phyloP scores from a whole-genome alignment of 2,329 filamentous ascomycete species.

The Penicillium sp. region DNA sequence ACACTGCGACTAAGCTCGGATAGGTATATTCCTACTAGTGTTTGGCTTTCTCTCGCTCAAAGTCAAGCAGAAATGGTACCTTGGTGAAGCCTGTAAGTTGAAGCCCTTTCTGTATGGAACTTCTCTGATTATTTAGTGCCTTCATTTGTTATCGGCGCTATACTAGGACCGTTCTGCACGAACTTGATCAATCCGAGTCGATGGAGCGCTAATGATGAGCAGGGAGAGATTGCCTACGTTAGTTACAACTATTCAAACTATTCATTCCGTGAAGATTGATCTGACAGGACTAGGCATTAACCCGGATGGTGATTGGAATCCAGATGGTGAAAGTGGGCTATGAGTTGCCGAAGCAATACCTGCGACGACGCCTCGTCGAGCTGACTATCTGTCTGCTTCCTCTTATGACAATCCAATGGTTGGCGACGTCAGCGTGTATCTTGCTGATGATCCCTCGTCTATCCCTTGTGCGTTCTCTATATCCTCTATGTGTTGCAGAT shows the following conservation, averaged over 20 bases:
- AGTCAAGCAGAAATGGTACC: slow-evolving; percentile 38
- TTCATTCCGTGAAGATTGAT: neutral
- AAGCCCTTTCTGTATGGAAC: neutral
- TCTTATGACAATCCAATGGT: slow-evolving; percentile 60
- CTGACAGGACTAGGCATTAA: slow-evolving; percentile 39
- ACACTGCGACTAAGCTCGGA: slow-evolving; percentile 1
- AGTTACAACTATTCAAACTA: neutral
- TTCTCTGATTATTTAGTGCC: slow-evolving; percentile 43
- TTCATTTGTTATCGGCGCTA: slow-evolving; percentile 51
- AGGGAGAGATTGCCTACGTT: slow-evolving; percentile 42
- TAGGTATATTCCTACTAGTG: slow-evolving; percentile 32
- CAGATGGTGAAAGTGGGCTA: slow-evolving; percentile 61
- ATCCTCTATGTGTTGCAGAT: neutral
- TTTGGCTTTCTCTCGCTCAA: slow-evolving; percentile 35
- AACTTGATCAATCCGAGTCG: slow-evolving; percentile 48
- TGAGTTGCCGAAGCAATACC: slow-evolving; percentile 56
- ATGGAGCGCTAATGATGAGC: slow-evolving; percentile 34
- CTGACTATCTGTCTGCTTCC: slow-evolving; percentile 54
- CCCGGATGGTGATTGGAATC: slow-evolving; percentile 57
- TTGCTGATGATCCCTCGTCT: slow-evolving; percentile 53
- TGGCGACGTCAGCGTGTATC: slow-evolving; percentile 54
- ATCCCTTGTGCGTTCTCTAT: slow-evolving; percentile 35
- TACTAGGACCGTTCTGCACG: slow-evolving; percentile 52
- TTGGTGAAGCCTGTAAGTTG: slow-evolving; percentile 38
- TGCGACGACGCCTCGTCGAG: slow-evolving; percentile 48